phyloP scores from a whole-genome alignment of 768 basidiomycete species.

The Zangia roseola region DNA sequence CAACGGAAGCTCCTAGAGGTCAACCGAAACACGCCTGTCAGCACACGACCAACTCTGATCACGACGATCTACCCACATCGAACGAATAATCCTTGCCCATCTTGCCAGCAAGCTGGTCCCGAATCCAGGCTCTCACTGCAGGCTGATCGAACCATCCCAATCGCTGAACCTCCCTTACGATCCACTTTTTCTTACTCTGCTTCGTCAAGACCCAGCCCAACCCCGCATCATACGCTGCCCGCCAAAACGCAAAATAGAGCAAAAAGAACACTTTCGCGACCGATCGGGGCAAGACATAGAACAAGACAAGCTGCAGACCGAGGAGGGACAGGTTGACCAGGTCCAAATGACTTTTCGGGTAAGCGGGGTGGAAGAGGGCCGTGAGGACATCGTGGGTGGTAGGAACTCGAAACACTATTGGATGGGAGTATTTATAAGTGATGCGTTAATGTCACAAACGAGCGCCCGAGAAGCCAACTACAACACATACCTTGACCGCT shows the following conservation, averaged over 20 bases:
- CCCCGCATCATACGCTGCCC: conserved; percentile 87
- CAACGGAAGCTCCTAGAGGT: conserved; percentile 72
- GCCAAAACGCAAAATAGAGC: conserved; percentile 91
- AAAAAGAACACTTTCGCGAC: conserved; percentile 71
- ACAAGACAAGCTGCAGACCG: conserved; percentile 74
- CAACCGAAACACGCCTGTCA: neutral
- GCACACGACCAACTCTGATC: conserved; percentile 3
- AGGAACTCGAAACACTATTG: conserved; percentile 85
- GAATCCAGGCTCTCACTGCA: conserved; percentile 74
- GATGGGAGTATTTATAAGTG: conserved; percentile 3
- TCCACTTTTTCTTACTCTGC: conserved; percentile 95
- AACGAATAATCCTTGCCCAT: conserved; percentile 95
- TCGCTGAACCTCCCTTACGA: conserved; percentile 75
- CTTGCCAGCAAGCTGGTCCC: conserved; percentile 81
- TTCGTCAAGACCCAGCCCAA: conserved; percentile 92
- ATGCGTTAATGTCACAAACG: neutral
- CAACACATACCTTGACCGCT: conserved; percentile 62
- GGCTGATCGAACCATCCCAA: conserved; percentile 92
- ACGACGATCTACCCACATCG: conserved; percentile 54
- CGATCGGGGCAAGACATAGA: conserved; percentile 57
- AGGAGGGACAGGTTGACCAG: conserved; percentile 80
- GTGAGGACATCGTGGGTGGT: conserved; percentile 91
- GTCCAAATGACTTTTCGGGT: conserved; percentile 88
- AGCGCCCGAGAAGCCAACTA: neutral
- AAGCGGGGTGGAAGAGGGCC: conserved; percentile 75